Conservation (phyloP, 106 monocot species). For the Allium sativum region DNA sequence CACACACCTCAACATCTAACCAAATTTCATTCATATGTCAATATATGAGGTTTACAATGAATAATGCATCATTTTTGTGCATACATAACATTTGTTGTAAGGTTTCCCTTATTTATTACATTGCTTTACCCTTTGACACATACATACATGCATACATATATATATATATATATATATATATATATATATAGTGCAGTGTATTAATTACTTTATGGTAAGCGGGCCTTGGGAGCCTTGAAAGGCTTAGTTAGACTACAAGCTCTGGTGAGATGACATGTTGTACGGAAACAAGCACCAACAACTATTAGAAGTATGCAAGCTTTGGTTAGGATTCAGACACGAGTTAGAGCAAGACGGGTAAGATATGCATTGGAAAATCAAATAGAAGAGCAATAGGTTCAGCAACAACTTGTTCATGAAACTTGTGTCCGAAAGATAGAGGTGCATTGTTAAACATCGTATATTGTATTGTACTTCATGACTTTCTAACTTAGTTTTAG, state of each 20-base stretch:
- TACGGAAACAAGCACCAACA: slow-evolving; percentile 88
- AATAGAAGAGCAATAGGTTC: slow-evolving; percentile 42
- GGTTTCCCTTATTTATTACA: no score
- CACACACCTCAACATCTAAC: no score
- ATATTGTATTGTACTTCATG: no score
- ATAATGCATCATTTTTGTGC: no score
- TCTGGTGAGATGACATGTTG: slow-evolving; percentile 86
- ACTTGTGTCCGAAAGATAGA: slow-evolving; percentile 58
- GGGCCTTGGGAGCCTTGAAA: slow-evolving; percentile 83
- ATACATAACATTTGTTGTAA: no score
- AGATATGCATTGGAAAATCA: slow-evolving; percentile 77
- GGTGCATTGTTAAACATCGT: slow-evolving; percentile 32
- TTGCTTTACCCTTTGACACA: background rate
- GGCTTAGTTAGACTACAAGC: slow-evolving; percentile 94
- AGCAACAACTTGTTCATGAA: slow-evolving; percentile 36
- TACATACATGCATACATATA: no score
- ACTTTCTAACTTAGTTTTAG: no score
- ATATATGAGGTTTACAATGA: no score
- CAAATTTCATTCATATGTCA: no score
- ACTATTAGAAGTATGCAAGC: slow-evolving; percentile 94
- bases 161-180: no score
- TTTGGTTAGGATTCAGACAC: slow-evolving; percentile 86
- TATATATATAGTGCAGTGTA: background rate
- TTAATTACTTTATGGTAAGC: slow-evolving; percentile 53
- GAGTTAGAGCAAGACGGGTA: slow-evolving; percentile 85